Percentiles rank a stretch among this genome's conserved stretches.
These are phyloP conservation scores for Hypomontagnella monticulosa DNA, from an alignment of 495 filamentous ascomycete genomes.

Conservation along the genomic window DNA sequence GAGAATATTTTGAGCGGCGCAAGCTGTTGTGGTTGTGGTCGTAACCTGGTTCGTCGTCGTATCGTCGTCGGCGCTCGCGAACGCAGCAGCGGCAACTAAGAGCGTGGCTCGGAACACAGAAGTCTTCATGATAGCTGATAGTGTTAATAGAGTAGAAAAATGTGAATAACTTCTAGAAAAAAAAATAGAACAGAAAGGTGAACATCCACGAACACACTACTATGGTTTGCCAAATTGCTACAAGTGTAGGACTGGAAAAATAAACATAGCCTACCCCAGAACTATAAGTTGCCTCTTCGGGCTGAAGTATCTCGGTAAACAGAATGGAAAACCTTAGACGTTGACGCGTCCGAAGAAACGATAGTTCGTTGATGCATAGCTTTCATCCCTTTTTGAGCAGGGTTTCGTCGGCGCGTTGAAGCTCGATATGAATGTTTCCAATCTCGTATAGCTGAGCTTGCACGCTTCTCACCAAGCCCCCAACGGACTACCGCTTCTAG, in stretches of 20 bases:
- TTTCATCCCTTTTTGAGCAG: neutral
- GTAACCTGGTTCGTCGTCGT: constrained; percentile 1
- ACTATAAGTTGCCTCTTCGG: constrained; percentile 22
- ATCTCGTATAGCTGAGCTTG: neutral
- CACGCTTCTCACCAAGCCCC: neutral
- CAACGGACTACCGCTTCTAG: constrained; percentile 14
- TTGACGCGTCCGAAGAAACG: constrained; percentile 35
- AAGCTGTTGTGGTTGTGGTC: constrained; percentile 43
- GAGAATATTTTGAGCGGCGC: constrained; percentile 56
- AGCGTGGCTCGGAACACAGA: constrained; percentile 44
- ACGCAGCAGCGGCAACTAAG: constrained; percentile 44
- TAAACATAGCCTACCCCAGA: neutral
- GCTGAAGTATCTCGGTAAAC: constrained; percentile 19
- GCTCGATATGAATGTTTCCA: constrained; percentile 16
- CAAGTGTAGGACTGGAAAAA: neutral
- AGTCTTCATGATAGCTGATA: constrained; percentile 49
- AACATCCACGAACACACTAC: neutral
- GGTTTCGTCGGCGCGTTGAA: constrained; percentile 10
- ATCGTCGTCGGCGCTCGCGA: constrained; percentile 5
- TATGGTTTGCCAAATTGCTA: neutral
- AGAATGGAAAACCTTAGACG: neutral
- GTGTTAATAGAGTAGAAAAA: neutral
- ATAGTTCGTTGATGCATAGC: constrained; percentile 34
- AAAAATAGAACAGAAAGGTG: neutral
- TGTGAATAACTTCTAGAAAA: neutral